Evolutionary conservation across 257 asterid genomes (phyloP).

Genomic region (Agastache rugosa): DNA sequence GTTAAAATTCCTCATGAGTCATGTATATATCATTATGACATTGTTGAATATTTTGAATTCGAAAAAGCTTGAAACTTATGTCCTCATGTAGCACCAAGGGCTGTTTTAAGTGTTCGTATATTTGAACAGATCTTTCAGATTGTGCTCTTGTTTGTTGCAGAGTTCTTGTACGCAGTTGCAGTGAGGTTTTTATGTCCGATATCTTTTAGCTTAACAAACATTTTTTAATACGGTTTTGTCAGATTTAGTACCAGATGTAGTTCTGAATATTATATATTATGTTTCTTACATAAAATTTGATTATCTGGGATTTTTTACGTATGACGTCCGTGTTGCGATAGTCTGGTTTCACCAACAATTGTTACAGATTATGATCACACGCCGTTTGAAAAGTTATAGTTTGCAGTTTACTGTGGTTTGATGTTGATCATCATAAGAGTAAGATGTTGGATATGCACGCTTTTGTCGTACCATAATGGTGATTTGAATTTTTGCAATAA

Average conservation of each 20-base stretch:
- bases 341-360: neutral
- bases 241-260: neutral
- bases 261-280: neutral
- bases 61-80: neutral
- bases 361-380: neutral
- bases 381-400: conserved; percentile 11
- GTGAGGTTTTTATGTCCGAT: neutral
- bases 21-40: conserved; percentile 12
- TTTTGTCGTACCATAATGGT: conserved; percentile 21
- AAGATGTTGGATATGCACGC: conserved; percentile 9
- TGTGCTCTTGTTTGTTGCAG: conserved; percentile 18
- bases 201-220: neutral
- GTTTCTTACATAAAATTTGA: neutral
- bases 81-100: neutral
- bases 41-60: conserved; percentile 17
- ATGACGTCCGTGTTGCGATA: neutral
- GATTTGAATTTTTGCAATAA: neutral
- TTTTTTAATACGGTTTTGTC: neutral
- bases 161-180: neutral
- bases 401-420: neutral
- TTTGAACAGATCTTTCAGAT: neutral
- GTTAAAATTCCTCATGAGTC: neutral
- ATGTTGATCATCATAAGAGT: neutral
- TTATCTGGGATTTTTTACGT: neutral
- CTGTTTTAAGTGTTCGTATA: neutral